Evolutionary conservation across 2,329 filamentous ascomycete species (phyloP).

Genomic region (Apiospora saccharicola): DNA sequence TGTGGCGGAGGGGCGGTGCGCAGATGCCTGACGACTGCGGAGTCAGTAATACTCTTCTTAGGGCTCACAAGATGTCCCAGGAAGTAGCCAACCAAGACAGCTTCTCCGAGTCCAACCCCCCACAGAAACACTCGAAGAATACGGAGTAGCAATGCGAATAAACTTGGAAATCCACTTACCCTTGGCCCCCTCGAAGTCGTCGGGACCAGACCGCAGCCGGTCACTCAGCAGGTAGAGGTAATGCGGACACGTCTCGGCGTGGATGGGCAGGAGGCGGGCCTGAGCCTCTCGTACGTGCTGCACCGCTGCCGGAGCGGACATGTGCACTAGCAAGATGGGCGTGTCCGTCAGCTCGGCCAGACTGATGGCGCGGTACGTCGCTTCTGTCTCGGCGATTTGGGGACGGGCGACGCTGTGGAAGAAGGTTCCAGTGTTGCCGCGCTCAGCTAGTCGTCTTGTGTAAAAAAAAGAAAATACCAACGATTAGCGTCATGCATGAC

Average conservation of each 20-base stretch:
- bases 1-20: slow-evolving; percentile 58
- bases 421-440: slow-evolving; percentile 40
- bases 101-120: too few relatives aligned
- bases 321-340: slow-evolving; percentile 62
- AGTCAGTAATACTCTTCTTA: too few relatives aligned
- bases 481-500: background rate
- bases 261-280: slow-evolving; percentile 55
- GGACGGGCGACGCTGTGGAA: slow-evolving; percentile 60
- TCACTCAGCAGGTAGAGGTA: slow-evolving; percentile 61
- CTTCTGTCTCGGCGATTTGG: slow-evolving; percentile 58
- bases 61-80: too few relatives aligned
- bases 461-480: too few relatives aligned
- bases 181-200: slow-evolving; percentile 60
- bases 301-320: slow-evolving; percentile 55
- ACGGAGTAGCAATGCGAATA: too few relatives aligned
- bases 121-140: too few relatives aligned
- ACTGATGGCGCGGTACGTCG: slow-evolving; percentile 59
- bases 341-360: slow-evolving; percentile 57
- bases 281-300: slow-evolving; percentile 56
- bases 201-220: slow-evolving; percentile 53
- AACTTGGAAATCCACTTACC: slow-evolving; percentile 31
- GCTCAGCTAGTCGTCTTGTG: slow-evolving; percentile 27
- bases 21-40: slow-evolving; percentile 47
- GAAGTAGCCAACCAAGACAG: too few relatives aligned
- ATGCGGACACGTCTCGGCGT: slow-evolving; percentile 64